Evolutionary conservation across 257 asterid genomes (phyloP).

Genomic region (Rehmannia glutinosa): DNA sequence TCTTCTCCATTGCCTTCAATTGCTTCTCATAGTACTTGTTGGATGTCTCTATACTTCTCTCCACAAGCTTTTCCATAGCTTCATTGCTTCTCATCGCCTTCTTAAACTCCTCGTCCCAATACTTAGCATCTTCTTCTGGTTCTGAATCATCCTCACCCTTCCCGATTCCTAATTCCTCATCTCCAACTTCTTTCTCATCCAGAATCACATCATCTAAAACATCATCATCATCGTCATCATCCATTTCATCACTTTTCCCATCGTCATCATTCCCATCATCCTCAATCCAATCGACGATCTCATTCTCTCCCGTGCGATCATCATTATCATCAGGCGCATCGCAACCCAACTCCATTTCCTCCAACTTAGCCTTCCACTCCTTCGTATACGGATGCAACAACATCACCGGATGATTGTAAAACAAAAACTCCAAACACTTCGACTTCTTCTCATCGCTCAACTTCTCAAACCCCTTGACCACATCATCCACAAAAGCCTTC

Average conservation of each 20-base stretch:
- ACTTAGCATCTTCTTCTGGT: constrained; percentile 52
- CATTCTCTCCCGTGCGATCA: constrained; percentile 31
- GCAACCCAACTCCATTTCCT: constrained; percentile 96
- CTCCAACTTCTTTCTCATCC: constrained; percentile 40
- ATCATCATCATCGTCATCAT: constrained; percentile 28
- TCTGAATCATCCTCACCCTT: constrained; percentile 43
- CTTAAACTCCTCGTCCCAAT: constrained; percentile 87
- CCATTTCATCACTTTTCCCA: neutral
- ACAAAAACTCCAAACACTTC: constrained; percentile 69
- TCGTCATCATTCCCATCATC: constrained; percentile 50
- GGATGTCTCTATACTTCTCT: constrained; percentile 38
- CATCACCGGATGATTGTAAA: constrained; percentile 67
- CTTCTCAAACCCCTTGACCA: constrained; percentile 69
- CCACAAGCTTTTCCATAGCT: constrained; percentile 79
- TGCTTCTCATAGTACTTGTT: constrained; percentile 40
- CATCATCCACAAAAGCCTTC: constrained; percentile 93
- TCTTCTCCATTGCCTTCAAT: constrained; percentile 28
- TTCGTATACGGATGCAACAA: constrained; percentile 81
- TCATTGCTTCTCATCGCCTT: constrained; percentile 72
- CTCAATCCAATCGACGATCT: constrained; percentile 84
- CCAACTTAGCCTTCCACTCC: constrained; percentile 93
- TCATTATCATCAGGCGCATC: constrained; percentile 86
- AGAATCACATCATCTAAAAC: constrained; percentile 31
- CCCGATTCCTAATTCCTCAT: constrained; percentile 53
- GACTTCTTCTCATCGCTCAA: constrained; percentile 76